phyloP scores from a whole-genome alignment of 768 basidiomycete genomes.

The Kwoniella shandongensis region DNA sequence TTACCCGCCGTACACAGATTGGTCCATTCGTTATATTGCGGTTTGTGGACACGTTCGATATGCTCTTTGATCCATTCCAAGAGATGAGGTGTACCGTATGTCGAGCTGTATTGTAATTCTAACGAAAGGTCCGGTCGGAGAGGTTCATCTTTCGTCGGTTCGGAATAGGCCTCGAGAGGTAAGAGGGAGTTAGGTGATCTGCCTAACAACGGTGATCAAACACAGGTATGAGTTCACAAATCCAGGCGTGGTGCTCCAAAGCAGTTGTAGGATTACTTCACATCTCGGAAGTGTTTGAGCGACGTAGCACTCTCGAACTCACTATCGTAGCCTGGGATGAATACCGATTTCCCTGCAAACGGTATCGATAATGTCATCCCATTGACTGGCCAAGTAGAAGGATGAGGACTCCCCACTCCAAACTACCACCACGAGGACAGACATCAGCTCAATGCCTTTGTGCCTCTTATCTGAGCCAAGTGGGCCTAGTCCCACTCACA shows the following conservation, averaged over 20 bases:
- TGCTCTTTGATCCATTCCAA: slow-evolving; percentile 38
- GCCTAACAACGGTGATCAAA: neutral
- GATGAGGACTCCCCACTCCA: slow-evolving; percentile 41
- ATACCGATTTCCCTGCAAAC: slow-evolving; percentile 39
- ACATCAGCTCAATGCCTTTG: too few relatives aligned
- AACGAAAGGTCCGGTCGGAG: slow-evolving; percentile 31
- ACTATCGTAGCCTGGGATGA: slow-evolving; percentile 40
- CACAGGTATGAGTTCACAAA: neutral
- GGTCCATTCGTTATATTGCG: slow-evolving; percentile 61
- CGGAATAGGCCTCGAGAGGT: slow-evolving; percentile 30
- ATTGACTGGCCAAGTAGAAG: slow-evolving; percentile 44
- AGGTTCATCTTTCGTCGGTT: slow-evolving; percentile 27
- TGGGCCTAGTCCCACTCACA: slow-evolving; percentile 25
- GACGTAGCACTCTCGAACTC: slow-evolving; percentile 13
- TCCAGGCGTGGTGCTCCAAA: too few relatives aligned
- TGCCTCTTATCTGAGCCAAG: too few relatives aligned
- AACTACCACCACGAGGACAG: slow-evolving; percentile 21
- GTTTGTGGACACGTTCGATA: slow-evolving; percentile 36
- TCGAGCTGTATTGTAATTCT: slow-evolving; percentile 37
- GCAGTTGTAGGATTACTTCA: too few relatives aligned
- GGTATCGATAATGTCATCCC: slow-evolving; percentile 44
- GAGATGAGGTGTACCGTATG: slow-evolving; percentile 34
- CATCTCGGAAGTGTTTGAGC: too few relatives aligned
- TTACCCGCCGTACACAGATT: slow-evolving; percentile 66
- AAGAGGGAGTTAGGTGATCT: slow-evolving; percentile 22